Conservation (phyloP, 768 basidiomycete genomes). For the Crepidotus variabilis region DNA sequence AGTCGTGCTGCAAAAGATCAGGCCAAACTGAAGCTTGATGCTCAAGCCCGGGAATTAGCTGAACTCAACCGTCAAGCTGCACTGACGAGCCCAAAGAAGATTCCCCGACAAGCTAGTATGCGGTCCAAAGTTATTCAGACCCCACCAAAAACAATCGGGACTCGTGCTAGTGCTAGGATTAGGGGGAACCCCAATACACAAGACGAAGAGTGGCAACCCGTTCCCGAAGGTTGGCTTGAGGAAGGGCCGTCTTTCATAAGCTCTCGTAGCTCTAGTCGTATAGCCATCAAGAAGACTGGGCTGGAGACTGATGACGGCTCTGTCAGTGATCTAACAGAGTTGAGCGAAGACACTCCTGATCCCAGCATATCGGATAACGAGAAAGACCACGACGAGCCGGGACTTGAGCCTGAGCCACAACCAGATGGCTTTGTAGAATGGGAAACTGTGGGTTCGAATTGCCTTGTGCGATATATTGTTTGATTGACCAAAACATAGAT, state of each 20-base stretch:
- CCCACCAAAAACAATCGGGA: slow-evolving; percentile 41
- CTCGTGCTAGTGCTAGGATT: slow-evolving; percentile 63
- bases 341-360: slow-evolving; percentile 46
- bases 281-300: slow-evolving; percentile 39
- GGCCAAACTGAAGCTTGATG: slow-evolving; percentile 66
- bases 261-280: slow-evolving; percentile 1
- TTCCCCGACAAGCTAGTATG: slow-evolving; percentile 5
- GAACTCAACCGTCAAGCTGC: slow-evolving; percentile 54
- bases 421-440: slow-evolving; percentile 75
- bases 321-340: slow-evolving; percentile 74
- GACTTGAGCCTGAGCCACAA: slow-evolving; percentile 17
- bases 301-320: slow-evolving; percentile 58
- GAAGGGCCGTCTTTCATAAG: slow-evolving; percentile 10
- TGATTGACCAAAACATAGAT: slow-evolving; percentile 43
- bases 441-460: slow-evolving; percentile 68
- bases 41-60: slow-evolving; percentile 65
- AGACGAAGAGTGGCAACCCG: slow-evolving; percentile 74
- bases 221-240: slow-evolving; percentile 74
- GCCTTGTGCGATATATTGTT: neutral
- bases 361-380: slow-evolving; percentile 5
- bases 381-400: slow-evolving; percentile 8
- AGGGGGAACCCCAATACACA: slow-evolving; percentile 34
- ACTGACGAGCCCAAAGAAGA: slow-evolving; percentile 11
- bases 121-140: slow-evolving; percentile 8
- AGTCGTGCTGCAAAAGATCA: slow-evolving; percentile 66